These are phyloP conservation scores for Neoscytalidium dimidiatum DNA, from an alignment of 2,329 filamentous ascomycete species.

Conservation along the genomic window DNA sequence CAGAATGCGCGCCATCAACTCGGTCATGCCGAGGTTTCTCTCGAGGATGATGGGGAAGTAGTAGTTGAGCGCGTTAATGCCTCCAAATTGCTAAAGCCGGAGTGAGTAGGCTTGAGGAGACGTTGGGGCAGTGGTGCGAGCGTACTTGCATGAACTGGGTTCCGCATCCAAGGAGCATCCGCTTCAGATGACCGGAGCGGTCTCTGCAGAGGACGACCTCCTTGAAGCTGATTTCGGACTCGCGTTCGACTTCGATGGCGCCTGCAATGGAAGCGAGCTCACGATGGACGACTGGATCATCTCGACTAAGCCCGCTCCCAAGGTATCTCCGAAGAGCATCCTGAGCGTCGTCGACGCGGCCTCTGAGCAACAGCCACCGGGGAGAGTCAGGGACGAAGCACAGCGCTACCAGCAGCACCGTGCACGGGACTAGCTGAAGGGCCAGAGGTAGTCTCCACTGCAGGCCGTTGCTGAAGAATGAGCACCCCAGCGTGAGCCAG, in stretches of 20 bases:
- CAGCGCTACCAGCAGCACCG: slow-evolving; percentile 41
- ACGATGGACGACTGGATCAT: slow-evolving; percentile 17
- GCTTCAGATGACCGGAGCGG: slow-evolving; percentile 19
- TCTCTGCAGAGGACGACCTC: slow-evolving; percentile 21
- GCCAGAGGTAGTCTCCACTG: slow-evolving; percentile 25
- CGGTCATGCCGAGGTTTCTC: slow-evolving; percentile 21
- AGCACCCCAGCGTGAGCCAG: slow-evolving; percentile 24
- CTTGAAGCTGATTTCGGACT: slow-evolving; percentile 21
- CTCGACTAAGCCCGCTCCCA: slow-evolving; percentile 15
- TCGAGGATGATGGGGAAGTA: slow-evolving; percentile 24
- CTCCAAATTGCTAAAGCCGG: slow-evolving; percentile 19
- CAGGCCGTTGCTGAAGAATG: slow-evolving; percentile 21
- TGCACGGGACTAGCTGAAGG: slow-evolving; percentile 42
- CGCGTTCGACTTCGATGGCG: slow-evolving; percentile 22
- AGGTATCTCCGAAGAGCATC: slow-evolving; percentile 41
- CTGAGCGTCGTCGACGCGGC: slow-evolving; percentile 50
- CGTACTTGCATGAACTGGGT: slow-evolving; percentile 23
- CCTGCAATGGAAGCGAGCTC: slow-evolving; percentile 22
- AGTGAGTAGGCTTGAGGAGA: neutral
- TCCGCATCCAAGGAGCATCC: slow-evolving; percentile 22
- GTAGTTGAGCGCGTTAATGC: slow-evolving; percentile 23
- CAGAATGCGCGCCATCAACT: slow-evolving; percentile 23
- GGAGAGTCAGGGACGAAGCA: slow-evolving; percentile 57
- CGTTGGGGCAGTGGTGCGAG: neutral
- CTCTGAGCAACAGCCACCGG: slow-evolving; percentile 56